Evolutionary conservation across 129 eudicot species (phyloP).

Genomic region (Silybum marianum): DNA sequence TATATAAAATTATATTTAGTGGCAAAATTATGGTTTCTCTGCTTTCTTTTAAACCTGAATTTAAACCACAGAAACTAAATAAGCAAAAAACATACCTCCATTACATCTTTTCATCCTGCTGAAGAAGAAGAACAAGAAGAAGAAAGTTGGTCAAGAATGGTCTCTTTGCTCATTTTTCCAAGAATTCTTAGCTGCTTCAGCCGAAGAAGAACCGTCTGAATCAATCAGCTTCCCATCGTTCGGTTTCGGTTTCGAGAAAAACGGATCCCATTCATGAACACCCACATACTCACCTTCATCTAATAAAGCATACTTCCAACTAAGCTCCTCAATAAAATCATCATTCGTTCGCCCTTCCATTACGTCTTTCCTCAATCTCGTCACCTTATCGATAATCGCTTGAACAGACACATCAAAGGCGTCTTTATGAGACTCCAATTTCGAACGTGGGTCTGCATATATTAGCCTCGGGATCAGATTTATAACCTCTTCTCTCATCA

Average conservation of each 20-base stretch:
- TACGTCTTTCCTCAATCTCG: conserved; percentile 69
- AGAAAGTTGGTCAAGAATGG: conserved; percentile 40
- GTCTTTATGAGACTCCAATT: conserved; percentile 39
- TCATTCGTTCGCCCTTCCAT: conserved; percentile 63
- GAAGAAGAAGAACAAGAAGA: not conserved
- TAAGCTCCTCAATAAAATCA: conserved; percentile 73
- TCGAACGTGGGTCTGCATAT: conserved; percentile 48
- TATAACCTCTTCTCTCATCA: conserved; percentile 57
- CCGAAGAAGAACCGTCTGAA: conserved; percentile 52
- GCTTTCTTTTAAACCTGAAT: conserved; percentile 19
- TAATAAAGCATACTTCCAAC: conserved; percentile 91
- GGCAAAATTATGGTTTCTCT: conserved; percentile 36
- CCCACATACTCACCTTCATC: conserved; percentile 79
- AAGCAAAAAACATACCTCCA: conserved; percentile 30
- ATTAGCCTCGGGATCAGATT: conserved; percentile 47
- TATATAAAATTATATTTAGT: conserved; percentile 26
- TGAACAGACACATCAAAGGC: conserved; percentile 62
- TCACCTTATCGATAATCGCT: conserved; percentile 80
- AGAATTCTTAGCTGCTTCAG: conserved; percentile 74
- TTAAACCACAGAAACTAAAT: conserved; percentile 18
- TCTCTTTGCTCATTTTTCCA: conserved; percentile 84
- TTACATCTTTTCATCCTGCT: conserved; percentile 27
- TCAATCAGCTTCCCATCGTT: conserved; percentile 33
- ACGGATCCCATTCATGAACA: conserved; percentile 90
- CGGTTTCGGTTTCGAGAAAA: conserved; percentile 71